Base-by-base conservation (phyloP, 345 rosid genomes). In the Xanthoceras sorbifolium region DNA sequence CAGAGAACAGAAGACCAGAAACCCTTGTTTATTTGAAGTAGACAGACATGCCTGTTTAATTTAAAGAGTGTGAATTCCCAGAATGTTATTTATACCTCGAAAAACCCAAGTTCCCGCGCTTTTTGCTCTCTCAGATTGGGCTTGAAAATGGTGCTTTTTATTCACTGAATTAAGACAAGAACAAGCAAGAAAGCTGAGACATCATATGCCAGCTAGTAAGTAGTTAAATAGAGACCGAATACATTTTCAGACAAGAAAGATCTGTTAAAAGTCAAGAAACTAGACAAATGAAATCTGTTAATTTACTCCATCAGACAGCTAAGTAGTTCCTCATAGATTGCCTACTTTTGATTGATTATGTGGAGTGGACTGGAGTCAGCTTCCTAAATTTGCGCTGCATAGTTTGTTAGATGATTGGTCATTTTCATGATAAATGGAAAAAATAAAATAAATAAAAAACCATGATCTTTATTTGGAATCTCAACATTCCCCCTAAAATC, bases 241-340 rank as follows among this genome's bases (percentile, higher is more conserved):
- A 72, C 60, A 76, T 78, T n/a, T n/a, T 80, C 84, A 73, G 74
- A 60, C 79, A 80, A 64, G n/a, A 57, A 80, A 72, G 57, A 57
- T 68, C 0, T 28, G 57, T 69, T 80, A 42, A 46, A 77, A 31
- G 78, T 82, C 42, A 77, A 71, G 60, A 72, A 38, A 50, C 38
- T 15, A 3, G 77, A 76, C 78, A 75, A 44, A 70, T 42, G 23
- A 9, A n/a, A 69, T 9, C 23, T 42, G 25, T 50, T n/a, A 23
- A 31, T 59, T 12, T 48, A 54, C 57, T 38, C 68, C 80, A 15
- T 18, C 20, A 15, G 28, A 77, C 82, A 82, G 81, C 82, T 71
- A 79, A 32, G 62, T 26, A 22, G 62, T 63, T 31, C 77, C 22
- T 34, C 68, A 4, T 52, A 32, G 23, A 50, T 62, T 62, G 76